Evolutionary conservation across 371 early-diverging fungal species (phyloP).

Genomic region (Actinomortierella wolfii): DNA sequence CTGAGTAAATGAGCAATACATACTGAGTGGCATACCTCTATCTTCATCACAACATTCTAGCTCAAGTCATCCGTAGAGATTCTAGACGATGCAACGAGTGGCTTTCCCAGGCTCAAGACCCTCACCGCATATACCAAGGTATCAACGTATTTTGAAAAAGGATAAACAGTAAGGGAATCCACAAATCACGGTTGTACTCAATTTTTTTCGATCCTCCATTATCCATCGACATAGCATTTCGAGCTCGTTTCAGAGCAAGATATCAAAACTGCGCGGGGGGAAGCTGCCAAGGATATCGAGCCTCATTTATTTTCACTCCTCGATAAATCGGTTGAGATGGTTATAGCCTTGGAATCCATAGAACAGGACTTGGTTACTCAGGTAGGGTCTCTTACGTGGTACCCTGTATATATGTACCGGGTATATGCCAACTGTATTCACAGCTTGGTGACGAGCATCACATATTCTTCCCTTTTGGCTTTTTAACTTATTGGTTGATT

Average conservation of each 20-base stretch:
- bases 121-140: conserved; percentile 35
- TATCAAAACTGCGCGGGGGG: conserved; percentile 16
- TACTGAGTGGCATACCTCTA: too few relatives aligned
- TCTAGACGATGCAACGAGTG: conserved; percentile 29
- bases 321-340: conserved; percentile 15
- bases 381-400: not conserved
- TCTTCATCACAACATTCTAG: conserved; percentile 8
- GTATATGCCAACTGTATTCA: too few relatives aligned
- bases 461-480: too few relatives aligned
- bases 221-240: conserved; percentile 14
- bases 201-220: not conserved
- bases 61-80: conserved; percentile 18
- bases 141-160: not conserved
- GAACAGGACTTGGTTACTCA: conserved; percentile 16
- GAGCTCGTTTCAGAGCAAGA: conserved; percentile 40
- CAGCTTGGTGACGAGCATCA: too few relatives aligned
- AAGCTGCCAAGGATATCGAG: conserved; percentile 16
- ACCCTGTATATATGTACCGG: too few relatives aligned
- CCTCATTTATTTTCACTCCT: conserved; percentile 18
- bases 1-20: too few relatives aligned
- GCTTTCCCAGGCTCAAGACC: conserved; percentile 29
- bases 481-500: too few relatives aligned
- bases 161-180: too few relatives aligned
- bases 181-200: too few relatives aligned
- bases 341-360: conserved; percentile 16